Percentiles rank a stretch among this genome's conserved stretches.
Evolutionary conservation across 2,329 filamentous ascomycete species (phyloP).

Genomic region (Aschersonia sp.): DNA sequence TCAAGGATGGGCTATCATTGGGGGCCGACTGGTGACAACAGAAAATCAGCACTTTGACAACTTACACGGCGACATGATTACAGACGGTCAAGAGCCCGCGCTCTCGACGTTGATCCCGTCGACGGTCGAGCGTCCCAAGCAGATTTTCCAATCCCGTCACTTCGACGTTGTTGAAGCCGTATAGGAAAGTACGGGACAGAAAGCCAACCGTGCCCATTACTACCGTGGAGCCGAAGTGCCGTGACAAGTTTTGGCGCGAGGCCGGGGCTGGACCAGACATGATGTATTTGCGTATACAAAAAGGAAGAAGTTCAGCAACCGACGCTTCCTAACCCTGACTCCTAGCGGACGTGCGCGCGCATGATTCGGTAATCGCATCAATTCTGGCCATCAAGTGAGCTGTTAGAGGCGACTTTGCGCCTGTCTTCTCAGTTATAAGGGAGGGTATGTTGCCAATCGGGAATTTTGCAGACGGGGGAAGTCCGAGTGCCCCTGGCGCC

Average conservation of each 20-base stretch:
- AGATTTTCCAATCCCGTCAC: slow-evolving; percentile 65
- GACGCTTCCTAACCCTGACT: too few relatives aligned
- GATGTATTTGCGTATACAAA: background rate
- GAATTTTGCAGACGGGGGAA: too few relatives aligned
- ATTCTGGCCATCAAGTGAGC: too few relatives aligned
- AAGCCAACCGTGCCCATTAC: slow-evolving; percentile 61
- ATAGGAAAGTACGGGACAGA: slow-evolving; percentile 61
- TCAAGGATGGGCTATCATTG: too few relatives aligned
- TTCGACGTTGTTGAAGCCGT: slow-evolving; percentile 59
- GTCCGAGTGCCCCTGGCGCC: too few relatives aligned
- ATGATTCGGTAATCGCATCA: too few relatives aligned
- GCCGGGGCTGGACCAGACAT: slow-evolving; percentile 12
- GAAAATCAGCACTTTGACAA: background rate
- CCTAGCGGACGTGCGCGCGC: too few relatives aligned
- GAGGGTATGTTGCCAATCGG: too few relatives aligned
- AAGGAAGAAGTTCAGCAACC: background rate
- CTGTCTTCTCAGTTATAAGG: too few relatives aligned
- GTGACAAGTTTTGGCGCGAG: slow-evolving; percentile 43
- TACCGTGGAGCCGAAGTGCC: slow-evolving; percentile 58
- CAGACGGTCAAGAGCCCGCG: slow-evolving; percentile 66
- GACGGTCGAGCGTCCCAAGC: slow-evolving; percentile 57
- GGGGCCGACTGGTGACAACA: too few relatives aligned
- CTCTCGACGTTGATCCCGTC: slow-evolving; percentile 48
- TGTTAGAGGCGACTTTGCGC: too few relatives aligned
- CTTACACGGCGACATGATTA: slow-evolving; percentile 26